Evolutionary conservation across 352 stramenopile genomes (phyloP).

Genomic region (Pythium sp.): DNA sequence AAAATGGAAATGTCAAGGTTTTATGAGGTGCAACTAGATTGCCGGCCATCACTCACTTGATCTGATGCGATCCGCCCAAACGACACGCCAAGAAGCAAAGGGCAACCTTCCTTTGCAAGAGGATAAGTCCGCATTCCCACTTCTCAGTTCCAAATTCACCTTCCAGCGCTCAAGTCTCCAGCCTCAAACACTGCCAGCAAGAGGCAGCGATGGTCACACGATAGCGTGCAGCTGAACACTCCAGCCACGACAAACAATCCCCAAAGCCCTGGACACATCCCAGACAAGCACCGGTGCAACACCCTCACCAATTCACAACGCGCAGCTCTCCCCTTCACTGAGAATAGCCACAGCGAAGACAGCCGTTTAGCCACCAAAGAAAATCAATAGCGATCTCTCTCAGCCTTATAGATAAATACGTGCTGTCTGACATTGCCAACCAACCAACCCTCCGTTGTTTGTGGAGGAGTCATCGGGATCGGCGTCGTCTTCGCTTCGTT

Average conservation of each 20-base stretch:
- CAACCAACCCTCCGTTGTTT: background rate
- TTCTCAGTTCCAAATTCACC: conserved; percentile 4
- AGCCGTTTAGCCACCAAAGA: background rate
- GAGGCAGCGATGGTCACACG: background rate
- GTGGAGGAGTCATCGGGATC: background rate
- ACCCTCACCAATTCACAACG: too few relatives aligned
- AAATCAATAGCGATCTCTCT: background rate
- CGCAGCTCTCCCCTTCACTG: background rate
- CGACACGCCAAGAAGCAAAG: background rate
- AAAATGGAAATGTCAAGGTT: background rate
- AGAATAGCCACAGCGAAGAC: too few relatives aligned
- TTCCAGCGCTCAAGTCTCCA: background rate
- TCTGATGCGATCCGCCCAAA: background rate
- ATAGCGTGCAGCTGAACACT: background rate
- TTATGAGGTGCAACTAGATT: background rate
- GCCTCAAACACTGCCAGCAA: background rate
- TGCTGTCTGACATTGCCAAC: too few relatives aligned
- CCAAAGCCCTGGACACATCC: background rate
- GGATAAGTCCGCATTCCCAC: background rate
- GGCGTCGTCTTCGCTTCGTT: too few relatives aligned
- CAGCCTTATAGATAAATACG: background rate
- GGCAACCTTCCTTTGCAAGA: background rate
- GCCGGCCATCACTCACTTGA: background rate
- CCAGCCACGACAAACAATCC: background rate
- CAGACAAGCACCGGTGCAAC: background rate